Evolutionary conservation across 169 alveolate genomes (phyloP), one percentile per base, ranked within the genome.

Genomic region (Eimeria zaria): DNA sequence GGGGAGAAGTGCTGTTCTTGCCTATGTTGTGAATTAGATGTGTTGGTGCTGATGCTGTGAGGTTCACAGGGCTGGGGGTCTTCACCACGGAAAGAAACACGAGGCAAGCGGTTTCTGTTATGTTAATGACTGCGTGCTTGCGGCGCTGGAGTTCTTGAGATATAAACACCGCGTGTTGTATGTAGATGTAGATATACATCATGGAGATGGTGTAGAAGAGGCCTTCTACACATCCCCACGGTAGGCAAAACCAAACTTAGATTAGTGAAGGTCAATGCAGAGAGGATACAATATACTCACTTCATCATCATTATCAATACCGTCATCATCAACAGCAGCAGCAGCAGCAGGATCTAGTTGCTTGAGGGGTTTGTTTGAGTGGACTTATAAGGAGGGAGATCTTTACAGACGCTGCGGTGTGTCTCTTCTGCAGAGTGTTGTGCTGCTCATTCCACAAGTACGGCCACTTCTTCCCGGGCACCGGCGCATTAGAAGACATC

Each of bases 71-170:
- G 99, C 99, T 11, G 99, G 99, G 0, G 99, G 99, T 14, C 98
- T 99, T 51, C 99, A 99, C 96, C 99, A 99, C 97, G 99, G 99
- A 4, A 99, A 99, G 97, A 98, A 99, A 97, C 98, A 99, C 58
- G 99, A 99, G 88, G 99, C 99, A 4, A 98, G 99, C 69, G 99
- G 99, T 1, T 99, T 99, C 98, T 99, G 99, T 96, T 99, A 99
- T 97, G 98, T 99, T 12, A 99, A 99, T 98, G 99, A 99, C 91
- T 99, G 99, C 73, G 99, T 99, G 11, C 96, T 99, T 62, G 99
- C 99, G 1, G 99, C 99, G 48, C 97, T 99, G 96, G 99, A 99
- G 97, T 97, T 99, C 58, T 98, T 99, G 44, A 99, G 99, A 96
- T 99, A 18, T 67, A 89, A 84, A 41, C 96, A 99, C 24, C 98